Evolutionary conservation across 192 early-diverging fungal species (phyloP).

Genomic region (Chytriomyces sp.): DNA sequence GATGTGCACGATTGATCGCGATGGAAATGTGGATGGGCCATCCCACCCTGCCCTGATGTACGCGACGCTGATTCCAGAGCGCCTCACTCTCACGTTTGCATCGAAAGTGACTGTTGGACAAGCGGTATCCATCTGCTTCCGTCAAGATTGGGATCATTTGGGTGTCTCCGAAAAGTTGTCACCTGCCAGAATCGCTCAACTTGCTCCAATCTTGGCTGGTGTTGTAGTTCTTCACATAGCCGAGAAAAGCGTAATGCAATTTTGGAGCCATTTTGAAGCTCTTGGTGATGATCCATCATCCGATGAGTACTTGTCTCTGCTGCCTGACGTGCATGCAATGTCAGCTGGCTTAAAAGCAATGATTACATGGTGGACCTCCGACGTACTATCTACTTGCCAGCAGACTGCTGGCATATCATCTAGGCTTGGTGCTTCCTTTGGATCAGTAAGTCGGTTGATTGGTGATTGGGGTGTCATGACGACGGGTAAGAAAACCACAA

Average conservation of each 20-base stretch:
- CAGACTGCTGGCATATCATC: neutral
- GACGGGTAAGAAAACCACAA: conserved; percentile 29
- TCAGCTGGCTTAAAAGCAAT: conserved; percentile 26
- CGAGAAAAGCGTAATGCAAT: neutral
- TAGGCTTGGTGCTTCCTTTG: neutral
- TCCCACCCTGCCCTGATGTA: conserved; percentile 55
- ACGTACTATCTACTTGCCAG: conserved; percentile 7
- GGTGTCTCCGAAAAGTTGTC: neutral
- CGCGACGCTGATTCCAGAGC: conserved; percentile 65
- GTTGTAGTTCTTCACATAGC: neutral
- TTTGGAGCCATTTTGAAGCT: conserved; percentile 3
- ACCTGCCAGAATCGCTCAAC: neutral
- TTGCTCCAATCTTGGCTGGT: neutral
- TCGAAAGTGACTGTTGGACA: conserved; percentile 47
- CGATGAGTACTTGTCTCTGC: neutral
- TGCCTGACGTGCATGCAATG: conserved; percentile 24
- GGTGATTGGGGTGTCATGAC: conserved; percentile 68
- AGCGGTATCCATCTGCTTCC: conserved; percentile 60
- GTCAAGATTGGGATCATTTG: conserved; percentile 24
- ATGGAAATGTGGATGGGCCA: conserved; percentile 58
- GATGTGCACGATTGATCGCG: conserved; percentile 56
- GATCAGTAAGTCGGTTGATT: conserved; percentile 50
- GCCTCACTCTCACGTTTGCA: conserved; percentile 51
- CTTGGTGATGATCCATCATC: conserved; percentile 11
- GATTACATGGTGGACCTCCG: conserved; percentile 26